phyloP scores from a whole-genome alignment of 306 rosid genomes.

The Cicer pinnatifidum region DNA sequence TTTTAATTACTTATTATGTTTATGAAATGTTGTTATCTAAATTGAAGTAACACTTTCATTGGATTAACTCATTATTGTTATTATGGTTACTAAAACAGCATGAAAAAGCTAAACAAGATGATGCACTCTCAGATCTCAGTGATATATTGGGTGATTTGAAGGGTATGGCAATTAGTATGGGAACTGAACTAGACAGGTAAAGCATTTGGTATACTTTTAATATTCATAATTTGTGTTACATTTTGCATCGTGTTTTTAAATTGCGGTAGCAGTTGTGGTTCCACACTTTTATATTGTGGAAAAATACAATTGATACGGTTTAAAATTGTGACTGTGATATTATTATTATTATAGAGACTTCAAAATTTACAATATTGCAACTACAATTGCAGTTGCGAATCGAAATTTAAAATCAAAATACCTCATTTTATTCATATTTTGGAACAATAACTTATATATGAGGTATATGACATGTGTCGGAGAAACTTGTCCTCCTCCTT shows the following conservation, averaged over 20 bases:
- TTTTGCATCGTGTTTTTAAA: background rate
- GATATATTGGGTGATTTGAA: constrained; percentile 90
- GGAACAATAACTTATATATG: too few relatives aligned
- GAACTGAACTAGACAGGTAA: constrained; percentile 82
- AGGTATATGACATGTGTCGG: background rate
- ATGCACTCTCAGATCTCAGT: constrained; percentile 79
- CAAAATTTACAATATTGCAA: too few relatives aligned
- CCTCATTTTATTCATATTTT: too few relatives aligned
- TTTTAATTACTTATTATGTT: background rate
- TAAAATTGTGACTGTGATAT: too few relatives aligned
- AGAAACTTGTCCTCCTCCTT: background rate
- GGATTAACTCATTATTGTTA: background rate
- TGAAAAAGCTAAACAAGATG: constrained; percentile 90
- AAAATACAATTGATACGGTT: too few relatives aligned
- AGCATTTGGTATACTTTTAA: background rate
- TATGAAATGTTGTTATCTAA: background rate
- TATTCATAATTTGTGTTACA: background rate
- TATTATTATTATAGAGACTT: too few relatives aligned
- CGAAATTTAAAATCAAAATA: too few relatives aligned
- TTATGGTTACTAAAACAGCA: constrained; percentile 45
- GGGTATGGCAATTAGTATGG: constrained; percentile 88
- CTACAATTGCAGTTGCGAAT: too few relatives aligned
- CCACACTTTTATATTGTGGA: too few relatives aligned
- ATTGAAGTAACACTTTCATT: constrained; percentile 14
- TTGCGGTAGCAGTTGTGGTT: too few relatives aligned